A percentile compares a stretch with the other conserved stretches of the same genome.
These are phyloP conservation scores for Saturnispora kantuleensis DNA, from an alignment of 805 yeast species.

Conservation along the genomic window DNA sequence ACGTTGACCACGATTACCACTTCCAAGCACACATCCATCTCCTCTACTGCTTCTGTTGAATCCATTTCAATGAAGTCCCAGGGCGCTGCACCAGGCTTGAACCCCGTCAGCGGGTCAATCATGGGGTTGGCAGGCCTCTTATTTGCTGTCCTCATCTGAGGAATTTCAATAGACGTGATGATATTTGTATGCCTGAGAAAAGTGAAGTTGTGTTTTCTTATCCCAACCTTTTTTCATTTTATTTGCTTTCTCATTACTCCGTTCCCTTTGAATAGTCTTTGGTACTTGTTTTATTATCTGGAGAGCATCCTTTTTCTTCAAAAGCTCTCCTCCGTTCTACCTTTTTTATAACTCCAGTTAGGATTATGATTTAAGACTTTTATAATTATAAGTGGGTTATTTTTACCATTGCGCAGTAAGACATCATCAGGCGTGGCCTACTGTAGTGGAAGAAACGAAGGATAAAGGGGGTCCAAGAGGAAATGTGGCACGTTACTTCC, in stretches of 20 bases:
- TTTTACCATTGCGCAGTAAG: too few relatives aligned
- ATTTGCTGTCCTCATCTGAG: slow-evolving; percentile 29
- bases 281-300: neutral
- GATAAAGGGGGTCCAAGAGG: too few relatives aligned
- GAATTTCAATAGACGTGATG: neutral
- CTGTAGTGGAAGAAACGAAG: too few relatives aligned
- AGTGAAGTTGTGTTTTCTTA: neutral
- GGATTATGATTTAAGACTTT: slow-evolving; percentile 1
- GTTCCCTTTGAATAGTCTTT: neutral
- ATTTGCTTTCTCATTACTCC: neutral
- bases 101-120: slow-evolving; percentile 25
- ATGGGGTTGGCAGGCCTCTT: slow-evolving; percentile 29
- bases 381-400: neutral
- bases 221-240: neutral
- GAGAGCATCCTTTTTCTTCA: neutral
- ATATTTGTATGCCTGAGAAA: neutral
- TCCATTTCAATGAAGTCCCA: slow-evolving; percentile 10
- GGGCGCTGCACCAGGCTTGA: slow-evolving; percentile 22
- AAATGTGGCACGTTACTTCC: too few relatives aligned
- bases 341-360: neutral
- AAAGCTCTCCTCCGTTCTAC: neutral
- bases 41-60: slow-evolving; percentile 19
- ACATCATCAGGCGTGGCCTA: too few relatives aligned
- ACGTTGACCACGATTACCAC: slow-evolving; percentile 6
- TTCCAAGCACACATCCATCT: slow-evolving; percentile 21